A percentile compares a stretch with the other conserved stretches of the same genome.
phyloP scores from a whole-genome alignment of 2,329 filamentous ascomycete species.

The Emmonsiellopsis sp. region DNA sequence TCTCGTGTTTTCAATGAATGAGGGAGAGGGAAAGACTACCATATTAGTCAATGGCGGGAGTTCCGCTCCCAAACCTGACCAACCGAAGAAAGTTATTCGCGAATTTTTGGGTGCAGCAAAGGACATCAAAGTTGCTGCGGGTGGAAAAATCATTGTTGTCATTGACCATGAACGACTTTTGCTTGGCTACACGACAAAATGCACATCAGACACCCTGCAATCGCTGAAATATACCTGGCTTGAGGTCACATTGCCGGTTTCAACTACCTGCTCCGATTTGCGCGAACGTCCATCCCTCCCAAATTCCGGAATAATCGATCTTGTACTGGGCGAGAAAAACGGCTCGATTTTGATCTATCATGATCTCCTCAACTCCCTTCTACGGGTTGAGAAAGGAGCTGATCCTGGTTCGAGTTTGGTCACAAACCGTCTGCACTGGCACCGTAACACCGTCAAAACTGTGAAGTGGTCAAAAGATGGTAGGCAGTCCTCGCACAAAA shows the following conservation, averaged over 20 bases:
- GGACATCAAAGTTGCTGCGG: constrained; percentile 19
- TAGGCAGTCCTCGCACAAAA: constrained; percentile 31
- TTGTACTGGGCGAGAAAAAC: constrained; percentile 66
- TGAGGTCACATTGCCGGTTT: constrained; percentile 47
- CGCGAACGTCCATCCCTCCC: constrained; percentile 27
- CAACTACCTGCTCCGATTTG: constrained; percentile 59
- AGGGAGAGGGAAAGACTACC: constrained; percentile 27
- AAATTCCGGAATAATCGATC: constrained; percentile 46
- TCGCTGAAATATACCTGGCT: constrained; percentile 43
- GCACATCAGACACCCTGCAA: constrained; percentile 24
- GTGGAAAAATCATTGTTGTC: constrained; percentile 28
- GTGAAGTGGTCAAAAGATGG: constrained; percentile 91
- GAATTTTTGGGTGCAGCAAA: constrained; percentile 21
- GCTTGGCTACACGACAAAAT: constrained; percentile 44
- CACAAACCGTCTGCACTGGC: constrained; percentile 76
- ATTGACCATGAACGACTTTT: constrained; percentile 41
- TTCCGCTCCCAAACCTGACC: too few species aligned
- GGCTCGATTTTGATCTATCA: constrained; percentile 77
- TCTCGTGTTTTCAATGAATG: constrained; percentile 30
- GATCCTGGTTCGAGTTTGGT: constrained; percentile 36
- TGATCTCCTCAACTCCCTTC: constrained; percentile 55
- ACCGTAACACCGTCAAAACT: constrained; percentile 69
- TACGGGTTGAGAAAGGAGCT: constrained; percentile 33
- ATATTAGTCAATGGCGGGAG: constrained; percentile 9
- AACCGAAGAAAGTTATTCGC: constrained; percentile 14